Conservation (phyloP, 192 early-diverging fungal genomes). For the Coemansia sp. region DNA sequence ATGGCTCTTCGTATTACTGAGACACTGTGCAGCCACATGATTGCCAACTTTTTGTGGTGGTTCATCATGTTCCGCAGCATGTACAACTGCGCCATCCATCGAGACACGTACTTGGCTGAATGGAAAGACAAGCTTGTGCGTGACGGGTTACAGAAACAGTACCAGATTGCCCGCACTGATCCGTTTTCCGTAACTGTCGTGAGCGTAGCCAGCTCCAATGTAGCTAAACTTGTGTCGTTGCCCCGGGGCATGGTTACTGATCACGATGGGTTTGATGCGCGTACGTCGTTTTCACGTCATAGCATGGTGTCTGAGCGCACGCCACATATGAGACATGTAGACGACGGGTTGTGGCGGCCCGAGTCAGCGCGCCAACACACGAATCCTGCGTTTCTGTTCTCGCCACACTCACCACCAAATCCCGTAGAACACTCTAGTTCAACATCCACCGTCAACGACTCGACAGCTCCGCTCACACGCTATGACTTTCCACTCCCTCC, state of each 20-base stretch:
- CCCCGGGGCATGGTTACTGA: constrained; percentile 27
- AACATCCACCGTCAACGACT: constrained; percentile 44
- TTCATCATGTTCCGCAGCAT: constrained; percentile 54
- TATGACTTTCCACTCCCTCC: constrained; percentile 22
- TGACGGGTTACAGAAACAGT: constrained; percentile 52
- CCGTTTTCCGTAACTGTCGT: constrained; percentile 45
- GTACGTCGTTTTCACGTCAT: constrained; percentile 41
- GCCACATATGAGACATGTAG: neutral
- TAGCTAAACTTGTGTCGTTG: constrained; percentile 28
- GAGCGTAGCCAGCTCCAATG: constrained; percentile 18
- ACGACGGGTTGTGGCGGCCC: neutral
- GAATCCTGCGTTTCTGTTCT: constrained; percentile 28
- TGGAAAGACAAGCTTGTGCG: constrained; percentile 51
- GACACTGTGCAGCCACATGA: constrained; percentile 28
- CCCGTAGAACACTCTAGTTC: constrained; percentile 38
- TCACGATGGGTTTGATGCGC: constrained; percentile 26
- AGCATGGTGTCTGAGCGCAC: neutral
- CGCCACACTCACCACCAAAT: constrained; percentile 13
- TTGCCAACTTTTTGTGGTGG: constrained; percentile 55
- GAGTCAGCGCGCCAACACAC: constrained; percentile 14
- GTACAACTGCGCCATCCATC: constrained; percentile 40
- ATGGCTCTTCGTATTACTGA: constrained; percentile 21
- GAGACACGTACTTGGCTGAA: constrained; percentile 27
- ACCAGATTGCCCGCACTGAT: constrained; percentile 46
- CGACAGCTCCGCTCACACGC: constrained; percentile 8